Percentiles rank a stretch among this genome's conserved stretches.
phyloP scores from a whole-genome alignment of 2,329 filamentous ascomycete genomes.

The Pseudogymnoascus destructans region DNA sequence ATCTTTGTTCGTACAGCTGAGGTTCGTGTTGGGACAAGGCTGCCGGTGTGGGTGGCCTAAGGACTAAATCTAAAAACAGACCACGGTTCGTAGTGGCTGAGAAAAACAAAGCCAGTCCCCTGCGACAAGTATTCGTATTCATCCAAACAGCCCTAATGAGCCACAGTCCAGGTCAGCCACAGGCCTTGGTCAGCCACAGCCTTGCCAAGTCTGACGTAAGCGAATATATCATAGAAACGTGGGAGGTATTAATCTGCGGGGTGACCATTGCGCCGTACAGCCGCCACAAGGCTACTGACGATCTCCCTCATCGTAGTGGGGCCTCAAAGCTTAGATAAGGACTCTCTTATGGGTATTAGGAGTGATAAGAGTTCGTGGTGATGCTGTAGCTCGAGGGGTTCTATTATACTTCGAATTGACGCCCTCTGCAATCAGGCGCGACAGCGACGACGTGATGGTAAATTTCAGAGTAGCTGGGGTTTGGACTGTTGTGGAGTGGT shows the following conservation, averaged over 20 bases:
- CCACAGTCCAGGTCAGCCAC: neutral
- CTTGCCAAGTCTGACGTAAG: neutral
- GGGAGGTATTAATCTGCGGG: neutral
- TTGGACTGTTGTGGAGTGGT: conserved; percentile 14
- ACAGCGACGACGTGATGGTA: conserved; percentile 14
- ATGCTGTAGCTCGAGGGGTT: conserved; percentile 13
- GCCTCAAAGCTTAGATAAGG: conserved; percentile 16
- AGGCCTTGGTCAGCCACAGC: neutral
- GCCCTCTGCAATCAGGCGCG: conserved; percentile 11
- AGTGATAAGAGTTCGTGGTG: conserved; percentile 16
- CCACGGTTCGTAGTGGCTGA: neutral
- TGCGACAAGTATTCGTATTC: neutral
- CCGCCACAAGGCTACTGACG: neutral
- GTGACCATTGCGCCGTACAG: neutral
- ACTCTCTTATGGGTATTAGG: conserved; percentile 16
- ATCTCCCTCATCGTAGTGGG: conserved; percentile 4
- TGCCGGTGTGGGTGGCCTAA: neutral
- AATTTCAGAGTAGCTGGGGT: conserved; percentile 14
- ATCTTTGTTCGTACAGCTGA: neutral
- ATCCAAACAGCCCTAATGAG: neutral
- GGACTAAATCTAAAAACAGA: neutral
- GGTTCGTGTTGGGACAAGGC: neutral
- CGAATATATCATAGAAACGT: neutral
- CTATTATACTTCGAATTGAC: conserved; percentile 13
- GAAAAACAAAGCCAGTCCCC: neutral